Evolutionary conservation across 257 asterid species (phyloP).

Genomic region (Solanum sejunctum): DNA sequence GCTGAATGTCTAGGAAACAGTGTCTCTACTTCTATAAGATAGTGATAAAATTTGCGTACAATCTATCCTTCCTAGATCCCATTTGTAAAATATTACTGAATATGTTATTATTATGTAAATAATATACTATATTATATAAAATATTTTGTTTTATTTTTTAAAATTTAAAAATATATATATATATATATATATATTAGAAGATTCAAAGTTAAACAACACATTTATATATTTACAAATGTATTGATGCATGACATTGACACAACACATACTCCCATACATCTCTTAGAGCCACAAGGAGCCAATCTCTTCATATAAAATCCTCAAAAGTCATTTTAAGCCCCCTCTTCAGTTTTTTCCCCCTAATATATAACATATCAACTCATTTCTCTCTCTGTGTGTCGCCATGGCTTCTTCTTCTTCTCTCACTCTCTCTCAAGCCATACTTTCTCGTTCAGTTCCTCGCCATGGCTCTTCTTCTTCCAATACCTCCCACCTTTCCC

Average conservation of each 20-base stretch:
- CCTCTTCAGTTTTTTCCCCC: not conserved
- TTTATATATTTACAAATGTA: too few relatives aligned
- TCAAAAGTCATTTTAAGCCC: not conserved
- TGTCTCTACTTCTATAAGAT: too few relatives aligned
- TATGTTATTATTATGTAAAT: too few relatives aligned
- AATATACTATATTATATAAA: too few relatives aligned
- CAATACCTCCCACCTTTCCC: not conserved
- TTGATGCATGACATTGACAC: not conserved
- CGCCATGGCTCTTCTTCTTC: conserved; percentile 22
- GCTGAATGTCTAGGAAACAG: too few relatives aligned
- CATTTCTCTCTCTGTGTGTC: conserved; percentile 6
- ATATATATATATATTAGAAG: too few relatives aligned
- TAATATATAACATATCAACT: conserved; percentile 9
- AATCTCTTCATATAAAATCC: not conserved
- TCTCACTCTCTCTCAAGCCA: conserved; percentile 81
- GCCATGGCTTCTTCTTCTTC: conserved; percentile 89
- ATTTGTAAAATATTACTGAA: too few relatives aligned
- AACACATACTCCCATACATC: not conserved
- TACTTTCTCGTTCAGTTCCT: conserved; percentile 49
- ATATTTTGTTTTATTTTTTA: too few relatives aligned
- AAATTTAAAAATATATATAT: too few relatives aligned
- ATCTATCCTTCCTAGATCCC: too few relatives aligned
- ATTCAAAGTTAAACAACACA: fast-evolving
- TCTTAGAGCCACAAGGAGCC: not conserved
- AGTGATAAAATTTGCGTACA: too few relatives aligned